These are phyloP conservation scores for Candida sojae DNA, from an alignment of 1,139 yeast genomes.

Conservation along the genomic window DNA sequence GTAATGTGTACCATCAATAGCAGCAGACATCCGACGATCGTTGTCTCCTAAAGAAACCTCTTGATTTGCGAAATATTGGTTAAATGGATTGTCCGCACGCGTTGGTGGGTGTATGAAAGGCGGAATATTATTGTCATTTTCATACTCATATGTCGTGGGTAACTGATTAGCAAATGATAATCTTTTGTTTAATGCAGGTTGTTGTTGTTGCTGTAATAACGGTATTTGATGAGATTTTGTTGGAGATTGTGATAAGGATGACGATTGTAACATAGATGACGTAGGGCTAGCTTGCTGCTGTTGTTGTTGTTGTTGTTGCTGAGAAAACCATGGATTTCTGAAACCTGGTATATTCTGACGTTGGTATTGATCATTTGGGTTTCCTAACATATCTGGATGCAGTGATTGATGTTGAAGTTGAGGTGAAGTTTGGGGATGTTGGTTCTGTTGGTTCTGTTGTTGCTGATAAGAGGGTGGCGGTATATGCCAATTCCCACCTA, in stretches of 20 bases:
- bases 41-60: slow-evolving; percentile 32
- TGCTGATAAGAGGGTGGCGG: slow-evolving; percentile 26
- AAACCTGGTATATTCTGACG: slow-evolving; percentile 28
- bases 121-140: slow-evolving; percentile 20
- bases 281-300: slow-evolving; percentile 5
- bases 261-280: slow-evolving; percentile 8
- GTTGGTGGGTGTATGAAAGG: slow-evolving; percentile 48
- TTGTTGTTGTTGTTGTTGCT: slow-evolving; percentile 14
- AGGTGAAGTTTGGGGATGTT: slow-evolving; percentile 11
- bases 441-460: slow-evolving; percentile 13
- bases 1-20: slow-evolving; percentile 32
- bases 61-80: slow-evolving; percentile 45
- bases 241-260: slow-evolving; percentile 27
- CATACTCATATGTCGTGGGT: slow-evolving; percentile 55
- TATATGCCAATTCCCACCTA: slow-evolving; percentile 46
- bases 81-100: slow-evolving; percentile 50
- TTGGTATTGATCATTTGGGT: slow-evolving; percentile 16
- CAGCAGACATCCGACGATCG: slow-evolving; percentile 48
- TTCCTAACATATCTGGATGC: slow-evolving; percentile 11
- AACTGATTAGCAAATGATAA: slow-evolving; percentile 47
- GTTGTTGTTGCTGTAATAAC: slow-evolving; percentile 25
- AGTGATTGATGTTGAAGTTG: slow-evolving; percentile 16
- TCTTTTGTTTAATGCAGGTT: slow-evolving; percentile 31
- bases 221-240: slow-evolving; percentile 29
- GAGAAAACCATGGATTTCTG: slow-evolving; percentile 49